A percentile compares a stretch with the other conserved stretches of the same genome.
Conservation (phyloP, 2,329 filamentous ascomycete genomes). For the Pestalotiopsis fici region DNA sequence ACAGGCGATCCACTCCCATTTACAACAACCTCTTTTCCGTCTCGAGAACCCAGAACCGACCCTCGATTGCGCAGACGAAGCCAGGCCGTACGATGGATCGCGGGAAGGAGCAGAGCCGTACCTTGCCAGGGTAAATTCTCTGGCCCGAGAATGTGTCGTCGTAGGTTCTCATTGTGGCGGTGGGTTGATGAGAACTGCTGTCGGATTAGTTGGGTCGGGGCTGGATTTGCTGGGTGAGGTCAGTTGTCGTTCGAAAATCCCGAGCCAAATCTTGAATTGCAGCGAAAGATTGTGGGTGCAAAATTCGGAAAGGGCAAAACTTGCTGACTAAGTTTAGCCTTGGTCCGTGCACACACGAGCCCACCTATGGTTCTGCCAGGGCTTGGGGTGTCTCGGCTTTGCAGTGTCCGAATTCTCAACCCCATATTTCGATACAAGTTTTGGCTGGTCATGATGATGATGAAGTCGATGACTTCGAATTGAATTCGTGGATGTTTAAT, state of each 20-base stretch:
- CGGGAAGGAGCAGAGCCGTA: constrained; percentile 38
- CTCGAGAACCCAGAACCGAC: constrained; percentile 5
- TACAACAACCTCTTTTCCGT: background rate
- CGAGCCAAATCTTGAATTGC: constrained; percentile 9
- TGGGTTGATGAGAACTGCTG: constrained; percentile 35
- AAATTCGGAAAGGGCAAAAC: constrained; percentile 7
- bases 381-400: background rate
- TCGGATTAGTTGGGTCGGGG: constrained; percentile 35
- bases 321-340: background rate
- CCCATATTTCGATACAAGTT: background rate
- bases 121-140: constrained; percentile 70
- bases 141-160: constrained; percentile 67
- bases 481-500: too few species aligned
- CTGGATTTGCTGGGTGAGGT: constrained; percentile 7
- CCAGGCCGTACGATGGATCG: background rate
- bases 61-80: constrained; percentile 1
- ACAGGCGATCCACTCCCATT: background rate
- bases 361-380: background rate
- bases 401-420: background rate
- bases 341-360: background rate
- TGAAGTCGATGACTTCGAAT: background rate
- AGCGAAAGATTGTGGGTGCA: constrained; percentile 6
- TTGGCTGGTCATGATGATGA: background rate
- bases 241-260: background rate
- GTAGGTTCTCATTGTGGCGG: constrained; percentile 65